Base-by-base conservation (phyloP, 306 rosid genomes). In the Urtica urens region DNA sequence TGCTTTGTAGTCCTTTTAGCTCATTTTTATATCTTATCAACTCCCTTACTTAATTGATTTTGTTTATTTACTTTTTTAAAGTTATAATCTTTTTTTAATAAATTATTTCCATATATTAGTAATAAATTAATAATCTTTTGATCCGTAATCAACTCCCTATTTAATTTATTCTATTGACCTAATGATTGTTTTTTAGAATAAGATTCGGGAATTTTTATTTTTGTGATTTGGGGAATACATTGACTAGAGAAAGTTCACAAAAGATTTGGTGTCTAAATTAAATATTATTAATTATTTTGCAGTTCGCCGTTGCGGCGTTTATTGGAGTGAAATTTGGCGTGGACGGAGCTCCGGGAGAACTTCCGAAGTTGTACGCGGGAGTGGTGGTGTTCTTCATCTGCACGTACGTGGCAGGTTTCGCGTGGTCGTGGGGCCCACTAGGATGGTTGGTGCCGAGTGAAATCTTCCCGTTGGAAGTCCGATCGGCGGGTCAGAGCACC, bases 341-440 rank as follows among this genome's bases (percentile, higher is more conserved):
- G 2, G 27, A 49, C 51, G 99, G 99, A 1, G 3, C 35, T 14
- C 85, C 94, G 1, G 99, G 86, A 0, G 49, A 72, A 0, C 54
- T 90, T 56, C 99, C 95, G 3, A 78, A 74, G 59, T 85, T 95
- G 99, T 90, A 90, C 59, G 95, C 99, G 1, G 7, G 77, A 3
- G 81, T 85, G 17, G 94, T 90, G 70, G 99, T 90, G 38, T 21
- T 90, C 2, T 90, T 84, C 85, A 90, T 90, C 10, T 90, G 99
- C 64, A 62, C 79, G 2, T 90, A 90, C 3, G 95, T 90, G 0
- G 66, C 99, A 0, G 99, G 82, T 2, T 90, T 84, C 26, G 95
- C 99, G 0, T 90, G 99, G 99, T 90, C 99, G 12, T 90, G 99
- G 99, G 99, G 99, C 15, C 99, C 99, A 0, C 77, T 90, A 0